A percentile compares a stretch with the other conserved stretches of the same genome.
Conservation (phyloP, 1,139 yeast genomes). For the Saccharomyces hybrid region DNA sequence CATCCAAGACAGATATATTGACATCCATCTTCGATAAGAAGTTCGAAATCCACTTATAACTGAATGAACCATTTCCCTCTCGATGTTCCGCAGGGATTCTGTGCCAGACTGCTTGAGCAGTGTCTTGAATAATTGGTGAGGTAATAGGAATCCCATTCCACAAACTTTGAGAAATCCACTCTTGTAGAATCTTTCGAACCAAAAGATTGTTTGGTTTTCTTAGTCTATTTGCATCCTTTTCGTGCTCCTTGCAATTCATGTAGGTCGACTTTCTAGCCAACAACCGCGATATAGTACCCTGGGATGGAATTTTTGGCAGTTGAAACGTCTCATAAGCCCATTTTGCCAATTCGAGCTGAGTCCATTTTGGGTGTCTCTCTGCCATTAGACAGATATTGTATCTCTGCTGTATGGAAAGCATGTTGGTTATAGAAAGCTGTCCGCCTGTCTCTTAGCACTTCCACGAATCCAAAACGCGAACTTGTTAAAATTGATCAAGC, state of each 20-base stretch:
- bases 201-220: constrained; percentile 52
- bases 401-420: constrained; percentile 44
- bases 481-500: neutral
- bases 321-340: constrained; percentile 58
- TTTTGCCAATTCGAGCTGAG: constrained; percentile 56
- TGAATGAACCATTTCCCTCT: constrained; percentile 59
- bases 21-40: constrained; percentile 50
- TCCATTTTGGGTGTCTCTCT: constrained; percentile 59
- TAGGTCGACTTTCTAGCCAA: constrained; percentile 52
- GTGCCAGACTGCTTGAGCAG: constrained; percentile 61
- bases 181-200: constrained; percentile 50
- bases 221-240: constrained; percentile 43
- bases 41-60: constrained; percentile 59
- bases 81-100: constrained; percentile 46
- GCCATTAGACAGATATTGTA: constrained; percentile 62
- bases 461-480: neutral
- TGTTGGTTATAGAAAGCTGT: constrained; percentile 4
- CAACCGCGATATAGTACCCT: constrained; percentile 59
- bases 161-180: constrained; percentile 61
- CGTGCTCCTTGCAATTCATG: constrained; percentile 52
- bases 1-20: constrained; percentile 41
- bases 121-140: constrained; percentile 54
- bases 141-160: constrained; percentile 65
- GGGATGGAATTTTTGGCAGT: constrained; percentile 50
- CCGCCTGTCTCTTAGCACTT: neutral